Percentiles rank a stretch among this genome's conserved stretches.
phyloP scores from a whole-genome alignment of 345 rosid genomes.

The Murraya paniculata region DNA sequence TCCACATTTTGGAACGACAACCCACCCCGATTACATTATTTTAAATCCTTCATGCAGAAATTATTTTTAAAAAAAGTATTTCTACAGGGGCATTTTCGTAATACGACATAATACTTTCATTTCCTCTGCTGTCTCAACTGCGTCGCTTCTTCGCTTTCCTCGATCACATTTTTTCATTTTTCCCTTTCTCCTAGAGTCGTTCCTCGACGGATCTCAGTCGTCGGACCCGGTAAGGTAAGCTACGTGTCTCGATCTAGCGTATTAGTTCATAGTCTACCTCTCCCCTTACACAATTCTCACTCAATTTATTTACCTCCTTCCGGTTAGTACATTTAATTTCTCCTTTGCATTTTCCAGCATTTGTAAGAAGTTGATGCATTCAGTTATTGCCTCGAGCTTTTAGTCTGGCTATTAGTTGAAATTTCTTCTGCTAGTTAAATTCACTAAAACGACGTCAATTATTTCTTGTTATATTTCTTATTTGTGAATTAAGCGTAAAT shows the following conservation, averaged over 20 bases:
- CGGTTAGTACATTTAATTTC: not conserved
- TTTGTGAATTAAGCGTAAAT: not conserved
- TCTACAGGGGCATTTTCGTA: not conserved
- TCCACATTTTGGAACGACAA: not conserved
- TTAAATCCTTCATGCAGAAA: not conserved
- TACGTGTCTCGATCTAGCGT: constrained; percentile 6
- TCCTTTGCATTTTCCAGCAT: not conserved
- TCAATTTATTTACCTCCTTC: not conserved
- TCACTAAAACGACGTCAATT: not conserved
- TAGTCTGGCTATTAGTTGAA: not conserved
- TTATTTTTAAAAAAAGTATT: not conserved
- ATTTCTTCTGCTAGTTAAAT: not conserved
- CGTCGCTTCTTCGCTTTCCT: not conserved
- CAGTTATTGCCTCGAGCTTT: not conserved
- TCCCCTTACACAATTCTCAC: not conserved
- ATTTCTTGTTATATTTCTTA: not conserved
- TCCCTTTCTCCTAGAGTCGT: constrained; percentile 1
- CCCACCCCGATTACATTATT: not conserved
- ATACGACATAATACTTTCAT: not conserved
- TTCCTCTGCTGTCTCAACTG: not conserved
- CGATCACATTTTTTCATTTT: not conserved
- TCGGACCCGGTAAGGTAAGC: constrained; percentile 11
- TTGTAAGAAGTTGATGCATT: not conserved
- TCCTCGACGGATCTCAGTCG: constrained; percentile 16
- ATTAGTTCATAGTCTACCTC: not conserved